Evolutionary conservation across 176 grass and related monocot species (phyloP).

Genomic region (Lolium rigidum): DNA sequence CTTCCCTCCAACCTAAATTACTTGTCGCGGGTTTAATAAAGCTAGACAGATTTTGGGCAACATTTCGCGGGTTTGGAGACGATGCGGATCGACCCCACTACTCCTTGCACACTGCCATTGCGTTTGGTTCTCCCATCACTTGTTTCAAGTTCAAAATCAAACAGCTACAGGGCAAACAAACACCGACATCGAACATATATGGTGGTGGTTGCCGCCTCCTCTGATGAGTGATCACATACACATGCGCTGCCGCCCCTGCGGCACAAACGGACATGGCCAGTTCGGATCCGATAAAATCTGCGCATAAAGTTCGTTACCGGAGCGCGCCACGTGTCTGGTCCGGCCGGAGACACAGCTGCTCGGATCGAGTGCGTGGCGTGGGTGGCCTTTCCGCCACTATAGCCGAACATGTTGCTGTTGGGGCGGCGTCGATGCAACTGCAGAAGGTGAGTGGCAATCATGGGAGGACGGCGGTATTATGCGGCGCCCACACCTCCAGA

Average conservation of each 20-base stretch:
- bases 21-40: no score
- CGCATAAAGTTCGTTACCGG: not conserved
- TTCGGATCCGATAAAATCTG: constrained; percentile 28
- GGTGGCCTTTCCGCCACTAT: not conserved
- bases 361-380: not conserved
- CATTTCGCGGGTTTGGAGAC: no score
- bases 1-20: no score
- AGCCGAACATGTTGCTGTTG: constrained; percentile 5
- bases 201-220: constrained; percentile 16
- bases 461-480: constrained; percentile 15
- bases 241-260: constrained; percentile 45
- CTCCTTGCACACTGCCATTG: no score
- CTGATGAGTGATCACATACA: not conserved
- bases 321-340: constrained; percentile 41
- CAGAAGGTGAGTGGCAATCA: not conserved
- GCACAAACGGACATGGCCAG: constrained; percentile 34
- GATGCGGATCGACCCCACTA: no score
- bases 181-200: no score
- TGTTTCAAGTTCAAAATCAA: no score
- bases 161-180: no score
- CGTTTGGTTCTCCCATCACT: no score
- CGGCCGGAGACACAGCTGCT: no score
- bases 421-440: not conserved
- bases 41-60: no score
- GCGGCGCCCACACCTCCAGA: constrained; percentile 13